phyloP scores from a whole-genome alignment of 805 yeast genomes.

The Maudiozyma pseudohumilis region DNA sequence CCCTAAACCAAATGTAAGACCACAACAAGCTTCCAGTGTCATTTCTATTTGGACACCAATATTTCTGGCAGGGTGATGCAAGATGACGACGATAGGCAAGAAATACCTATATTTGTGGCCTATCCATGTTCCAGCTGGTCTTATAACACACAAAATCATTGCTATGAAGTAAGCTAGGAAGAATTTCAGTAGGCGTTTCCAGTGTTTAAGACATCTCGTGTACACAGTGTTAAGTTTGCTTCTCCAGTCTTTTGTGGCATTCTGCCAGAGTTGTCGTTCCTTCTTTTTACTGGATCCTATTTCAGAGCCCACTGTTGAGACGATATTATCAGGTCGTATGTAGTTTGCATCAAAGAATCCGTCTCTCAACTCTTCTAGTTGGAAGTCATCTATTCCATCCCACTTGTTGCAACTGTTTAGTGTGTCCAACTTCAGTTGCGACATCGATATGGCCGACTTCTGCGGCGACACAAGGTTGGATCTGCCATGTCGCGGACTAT shows the following conservation, averaged over 20 bases:
- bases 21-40: conserved; percentile 32
- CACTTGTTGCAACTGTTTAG: conserved; percentile 22
- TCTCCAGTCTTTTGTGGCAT: background rate
- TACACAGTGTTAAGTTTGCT: background rate
- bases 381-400: conserved; percentile 29
- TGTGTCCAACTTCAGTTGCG: conserved; percentile 28
- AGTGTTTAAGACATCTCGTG: conserved; percentile 2
- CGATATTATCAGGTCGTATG: conserved; percentile 19
- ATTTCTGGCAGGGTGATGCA: conserved; percentile 40
- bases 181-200: conserved; percentile 23
- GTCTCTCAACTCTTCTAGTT: conserved; percentile 37
- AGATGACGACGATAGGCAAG: conserved; percentile 33
- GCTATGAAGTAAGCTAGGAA: conserved; percentile 34
- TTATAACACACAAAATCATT: conserved; percentile 32
- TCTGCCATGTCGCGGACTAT: background rate
- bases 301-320: background rate
- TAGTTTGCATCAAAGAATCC: conserved; percentile 42
- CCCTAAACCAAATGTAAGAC: conserved; percentile 34
- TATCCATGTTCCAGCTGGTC: conserved; percentile 34
- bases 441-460: conserved; percentile 28
- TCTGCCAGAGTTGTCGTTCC: too few species aligned
- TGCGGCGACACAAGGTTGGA: conserved; percentile 6
- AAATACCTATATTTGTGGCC: conserved; percentile 33
- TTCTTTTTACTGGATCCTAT: background rate
- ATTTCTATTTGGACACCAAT: conserved; percentile 41